Evolutionary conservation across 805 yeast genomes (phyloP), one percentile per base, ranked within the genome.

Genomic region (Candida ficus): DNA sequence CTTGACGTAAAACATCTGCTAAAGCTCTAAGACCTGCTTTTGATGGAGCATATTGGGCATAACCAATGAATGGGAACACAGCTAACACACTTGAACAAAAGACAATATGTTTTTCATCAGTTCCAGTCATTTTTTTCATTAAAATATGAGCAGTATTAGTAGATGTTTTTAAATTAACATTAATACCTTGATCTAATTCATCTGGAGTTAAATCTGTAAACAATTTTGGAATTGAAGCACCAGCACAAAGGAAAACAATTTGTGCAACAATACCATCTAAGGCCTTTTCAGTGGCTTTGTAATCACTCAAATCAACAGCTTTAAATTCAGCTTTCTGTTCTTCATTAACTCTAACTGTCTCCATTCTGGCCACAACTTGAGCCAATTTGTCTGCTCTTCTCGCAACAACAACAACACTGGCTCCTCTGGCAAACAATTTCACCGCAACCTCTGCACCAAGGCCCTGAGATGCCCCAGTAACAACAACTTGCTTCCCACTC

Each of bases 391-490:
- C 38, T 44, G 72, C 80, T 0, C 91, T 82, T 48, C 99, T 70
- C 1, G 97, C 88, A 11, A 90, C 83, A 16, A 93, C 62, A 2
- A 83, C 65, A 1, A 90, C 85, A 39, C 75, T 71, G 28, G 89
- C 83, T 4, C 82, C 80, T 16, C 57, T 50, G 2, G 67, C 45
- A 41, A 71, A 76, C 34, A 81, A 64, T 41, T 73, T 68, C 31
- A 66, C 64, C 0, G 95, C 95, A 42, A 91, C 61, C 29, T 83
- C 85, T 4, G 79, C 79, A 0, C 99, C 99, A 1, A 91, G 67
- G 0, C 99, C 99, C 56, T 91, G 99, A 0, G 96, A 88, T 0
- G 88, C 98, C 4, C 99, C 99, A 0, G 95, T 76, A n/a, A 91
- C 71, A 14, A 91, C 71, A 3, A 83, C 89, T 1, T 75, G 57